Evolutionary conservation across 164 flowering plant genomes (phyloP), one percentile per base, ranked within the genome.

Genomic region (Brasenia schreberi): DNA sequence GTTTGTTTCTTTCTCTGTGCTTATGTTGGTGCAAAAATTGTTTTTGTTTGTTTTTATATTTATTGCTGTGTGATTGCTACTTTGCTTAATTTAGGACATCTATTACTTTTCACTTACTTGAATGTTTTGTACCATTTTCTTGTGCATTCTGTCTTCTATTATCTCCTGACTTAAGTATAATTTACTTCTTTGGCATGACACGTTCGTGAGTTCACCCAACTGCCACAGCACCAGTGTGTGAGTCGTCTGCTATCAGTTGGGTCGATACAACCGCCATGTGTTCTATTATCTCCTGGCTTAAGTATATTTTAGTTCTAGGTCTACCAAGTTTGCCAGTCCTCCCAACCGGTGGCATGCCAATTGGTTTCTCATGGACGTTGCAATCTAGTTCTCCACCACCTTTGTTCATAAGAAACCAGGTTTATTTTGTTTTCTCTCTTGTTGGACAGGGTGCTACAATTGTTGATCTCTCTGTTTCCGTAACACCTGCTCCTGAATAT

Each of bases 361-460:
- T 4, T 18, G 44, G 19, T 17, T 33, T 45, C 7, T 49, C 39
- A 2, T 23, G 12, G n/a, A 52, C 17, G 23, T 59, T 19, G 17
- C 5, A 11, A 56, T 67, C 5, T 18, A 11, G 59, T 62, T 17
- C 19, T 62, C 10, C 12, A n/a, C 12, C 39, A 16, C 18, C 58
- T 69, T 42, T n/a, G 19, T 42, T 53, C 19, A 45, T 9, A 19
- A 7, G 42, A 63, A n/a, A 23, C 0, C 27, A 23, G 27, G 27
- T 23, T 23, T 23, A 23, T 23, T 23, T 23, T 33, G 39, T 33
- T 33, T 33, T 33, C 4, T 16, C 58, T 67, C 62, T 64, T 59
- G 49, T 17, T 64, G 65, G 18, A 68, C 89, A 94, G 99, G 99
- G 96, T 58, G 96, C 97, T 63, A 94, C 99, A 27, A 91, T 94